These are phyloP conservation scores for Fusarium siculi DNA, from an alignment of 2,329 filamentous ascomycete genomes.

Conservation along the genomic window DNA sequence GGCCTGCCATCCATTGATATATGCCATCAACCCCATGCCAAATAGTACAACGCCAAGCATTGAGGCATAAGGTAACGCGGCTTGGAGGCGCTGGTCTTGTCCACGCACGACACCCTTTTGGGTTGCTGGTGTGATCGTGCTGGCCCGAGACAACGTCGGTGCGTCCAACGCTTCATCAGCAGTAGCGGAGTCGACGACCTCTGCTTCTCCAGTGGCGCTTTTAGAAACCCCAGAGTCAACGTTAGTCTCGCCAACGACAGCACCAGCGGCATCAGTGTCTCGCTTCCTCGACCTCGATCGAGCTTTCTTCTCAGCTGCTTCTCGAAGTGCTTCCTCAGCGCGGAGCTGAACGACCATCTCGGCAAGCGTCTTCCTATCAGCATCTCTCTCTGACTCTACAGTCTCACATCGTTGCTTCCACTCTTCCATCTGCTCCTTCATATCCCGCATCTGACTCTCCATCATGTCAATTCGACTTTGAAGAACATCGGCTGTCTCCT, in stretches of 20 bases:
- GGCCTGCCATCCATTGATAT: conserved; percentile 82
- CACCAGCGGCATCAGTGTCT: conserved; percentile 39
- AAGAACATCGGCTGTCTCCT: conserved; percentile 46
- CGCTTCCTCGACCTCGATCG: conserved; percentile 52
- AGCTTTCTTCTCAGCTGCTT: conserved; percentile 55
- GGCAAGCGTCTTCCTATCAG: conserved; percentile 77
- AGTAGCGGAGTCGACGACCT: conserved; percentile 32
- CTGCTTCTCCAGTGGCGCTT: conserved; percentile 24
- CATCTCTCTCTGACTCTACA: conserved; percentile 81
- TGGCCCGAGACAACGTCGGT: conserved; percentile 59
- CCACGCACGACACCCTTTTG: conserved; percentile 53
- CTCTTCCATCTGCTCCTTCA: conserved; percentile 81
- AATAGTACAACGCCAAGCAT: conserved; percentile 85
- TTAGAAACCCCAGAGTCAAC: conserved; percentile 36
- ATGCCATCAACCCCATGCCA: conserved; percentile 86
- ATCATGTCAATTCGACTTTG: conserved; percentile 81
- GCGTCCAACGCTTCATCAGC: conserved; percentile 52
- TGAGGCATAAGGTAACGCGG: conserved; percentile 79
- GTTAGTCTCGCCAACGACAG: conserved; percentile 26
- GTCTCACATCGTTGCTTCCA: conserved; percentile 82
- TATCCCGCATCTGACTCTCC: conserved; percentile 80
- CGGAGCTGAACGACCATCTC: conserved; percentile 90
- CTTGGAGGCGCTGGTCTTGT: conserved; percentile 56
- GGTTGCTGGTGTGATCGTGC: conserved; percentile 60
- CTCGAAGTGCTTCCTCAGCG: conserved; percentile 67